Evolutionary conservation across 2,329 filamentous ascomycete genomes (phyloP).

Genomic region (Pyrenochaeta sp.): DNA sequence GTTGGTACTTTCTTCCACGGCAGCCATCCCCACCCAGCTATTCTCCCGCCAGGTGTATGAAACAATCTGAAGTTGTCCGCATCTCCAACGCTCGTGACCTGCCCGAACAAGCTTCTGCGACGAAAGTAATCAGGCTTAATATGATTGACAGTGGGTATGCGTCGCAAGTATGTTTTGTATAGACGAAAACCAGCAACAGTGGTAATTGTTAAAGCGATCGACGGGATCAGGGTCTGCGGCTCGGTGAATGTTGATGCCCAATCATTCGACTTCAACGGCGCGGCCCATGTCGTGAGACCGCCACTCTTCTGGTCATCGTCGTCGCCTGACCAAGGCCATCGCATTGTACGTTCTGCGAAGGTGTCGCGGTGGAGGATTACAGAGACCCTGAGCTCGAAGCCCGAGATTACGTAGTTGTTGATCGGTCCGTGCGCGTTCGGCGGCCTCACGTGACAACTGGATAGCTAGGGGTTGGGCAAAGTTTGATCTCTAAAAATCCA

Average conservation of each 20-base stretch:
- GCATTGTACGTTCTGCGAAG: constrained; percentile 47
- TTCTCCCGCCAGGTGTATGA: constrained; percentile 89
- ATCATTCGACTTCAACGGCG: constrained; percentile 45
- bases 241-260: constrained; percentile 66
- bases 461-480: background rate
- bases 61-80: constrained; percentile 95
- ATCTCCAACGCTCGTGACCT: constrained; percentile 93
- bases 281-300: constrained; percentile 54
- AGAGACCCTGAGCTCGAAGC: background rate
- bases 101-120: constrained; percentile 78
- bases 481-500: background rate
- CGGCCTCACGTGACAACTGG: background rate
- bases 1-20: constrained; percentile 74
- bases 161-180: constrained; percentile 77
- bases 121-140: constrained; percentile 80
- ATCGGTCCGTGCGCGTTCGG: background rate
- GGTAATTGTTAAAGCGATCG: constrained; percentile 63
- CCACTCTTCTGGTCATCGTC: constrained; percentile 41
- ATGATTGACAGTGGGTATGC: constrained; percentile 79
- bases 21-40: constrained; percentile 93
- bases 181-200: constrained; percentile 65
- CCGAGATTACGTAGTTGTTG: background rate
- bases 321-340: constrained; percentile 52
- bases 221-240: constrained; percentile 63
- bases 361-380: constrained; percentile 16